Evolutionary conservation across 1,284 basidiomycete species (phyloP).

Genomic region (Sporisorium iseilematis-ciliati): DNA sequence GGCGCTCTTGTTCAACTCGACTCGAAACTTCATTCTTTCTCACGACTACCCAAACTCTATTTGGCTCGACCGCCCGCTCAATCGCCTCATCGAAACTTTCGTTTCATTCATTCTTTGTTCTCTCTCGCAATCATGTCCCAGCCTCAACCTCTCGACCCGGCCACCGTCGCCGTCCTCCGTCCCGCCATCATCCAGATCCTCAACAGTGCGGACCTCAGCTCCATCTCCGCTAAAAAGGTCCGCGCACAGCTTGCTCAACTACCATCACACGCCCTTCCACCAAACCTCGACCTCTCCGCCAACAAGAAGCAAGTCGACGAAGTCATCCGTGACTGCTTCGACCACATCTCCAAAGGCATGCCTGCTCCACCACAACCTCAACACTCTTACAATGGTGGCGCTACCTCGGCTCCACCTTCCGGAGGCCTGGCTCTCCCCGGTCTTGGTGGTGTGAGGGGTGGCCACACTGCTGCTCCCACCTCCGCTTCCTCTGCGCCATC

Average conservation of each 20-base stretch:
- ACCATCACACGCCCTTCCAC: conserved; percentile 51
- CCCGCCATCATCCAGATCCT: conserved; percentile 64
- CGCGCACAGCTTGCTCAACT: conserved; percentile 55
- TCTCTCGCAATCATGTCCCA: conserved; percentile 40
- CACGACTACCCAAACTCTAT: conserved; percentile 1
- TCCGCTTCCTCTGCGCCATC: conserved; percentile 29
- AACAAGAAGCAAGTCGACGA: conserved; percentile 63
- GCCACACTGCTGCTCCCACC: conserved; percentile 30
- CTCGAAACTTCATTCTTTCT: not conserved
- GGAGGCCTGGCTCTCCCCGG: conserved; percentile 60
- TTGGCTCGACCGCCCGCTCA: not conserved
- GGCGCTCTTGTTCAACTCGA: not conserved
- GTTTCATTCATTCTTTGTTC: conserved; percentile 1
- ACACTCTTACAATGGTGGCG: conserved; percentile 30
- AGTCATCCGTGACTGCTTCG: conserved; percentile 63
- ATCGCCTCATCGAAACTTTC: conserved; percentile 1
- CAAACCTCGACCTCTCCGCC: conserved; percentile 53
- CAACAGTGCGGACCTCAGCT: conserved; percentile 60
- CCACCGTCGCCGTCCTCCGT: conserved; percentile 49
- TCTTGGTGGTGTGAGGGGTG: conserved; percentile 54
- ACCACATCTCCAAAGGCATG: conserved; percentile 55
- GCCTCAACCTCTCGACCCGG: conserved; percentile 38
- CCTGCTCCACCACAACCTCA: conserved; percentile 43
- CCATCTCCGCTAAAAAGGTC: conserved; percentile 63
- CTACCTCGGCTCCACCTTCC: conserved; percentile 36